These are phyloP conservation scores for Diplotaxis tenuifolia DNA, from an alignment of 345 rosid genomes.

Conservation along the genomic window DNA sequence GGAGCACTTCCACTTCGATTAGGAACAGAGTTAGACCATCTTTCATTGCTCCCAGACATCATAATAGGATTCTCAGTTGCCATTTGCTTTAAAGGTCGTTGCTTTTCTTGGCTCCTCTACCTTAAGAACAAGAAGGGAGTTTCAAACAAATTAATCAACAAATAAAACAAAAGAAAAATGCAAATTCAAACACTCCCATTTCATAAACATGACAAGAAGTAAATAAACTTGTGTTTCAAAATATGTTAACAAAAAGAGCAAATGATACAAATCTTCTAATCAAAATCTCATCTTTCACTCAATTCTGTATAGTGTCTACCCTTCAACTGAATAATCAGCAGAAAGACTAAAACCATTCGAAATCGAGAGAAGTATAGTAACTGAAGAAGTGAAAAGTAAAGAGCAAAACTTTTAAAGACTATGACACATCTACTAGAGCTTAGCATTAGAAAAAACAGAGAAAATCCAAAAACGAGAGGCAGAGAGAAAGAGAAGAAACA, in stretches of 20 bases:
- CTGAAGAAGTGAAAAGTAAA: background rate
- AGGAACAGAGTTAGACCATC: conserved; percentile 49
- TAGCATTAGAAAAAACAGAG: conserved; percentile 17
- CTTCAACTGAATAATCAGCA: background rate
- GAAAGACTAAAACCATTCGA: background rate
- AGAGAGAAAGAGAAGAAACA: conserved; percentile 24
- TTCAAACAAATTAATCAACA: background rate
- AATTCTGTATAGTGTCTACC: background rate
- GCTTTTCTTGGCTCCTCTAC: background rate
- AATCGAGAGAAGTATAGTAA: background rate
- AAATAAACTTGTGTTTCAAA: background rate
- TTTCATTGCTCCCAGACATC: conserved; percentile 36
- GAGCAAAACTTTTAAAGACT: conserved; percentile 7
- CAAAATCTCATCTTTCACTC: background rate
- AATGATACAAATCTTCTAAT: background rate
- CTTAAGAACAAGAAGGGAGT: background rate
- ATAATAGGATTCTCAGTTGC: conserved; percentile 60
- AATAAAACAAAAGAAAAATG: background rate
- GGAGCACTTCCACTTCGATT: conserved; percentile 69
- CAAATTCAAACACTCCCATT: background rate
- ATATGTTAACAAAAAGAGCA: background rate
- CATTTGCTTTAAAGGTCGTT: conserved; percentile 32
- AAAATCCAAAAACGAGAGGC: background rate
- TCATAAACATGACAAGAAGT: background rate
- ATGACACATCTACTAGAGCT: background rate